A percentile compares a stretch with the other conserved stretches of the same genome.
Evolutionary conservation across 176 grass and related monocot species (phyloP).

Genomic region (Pontederia crassipes): DNA sequence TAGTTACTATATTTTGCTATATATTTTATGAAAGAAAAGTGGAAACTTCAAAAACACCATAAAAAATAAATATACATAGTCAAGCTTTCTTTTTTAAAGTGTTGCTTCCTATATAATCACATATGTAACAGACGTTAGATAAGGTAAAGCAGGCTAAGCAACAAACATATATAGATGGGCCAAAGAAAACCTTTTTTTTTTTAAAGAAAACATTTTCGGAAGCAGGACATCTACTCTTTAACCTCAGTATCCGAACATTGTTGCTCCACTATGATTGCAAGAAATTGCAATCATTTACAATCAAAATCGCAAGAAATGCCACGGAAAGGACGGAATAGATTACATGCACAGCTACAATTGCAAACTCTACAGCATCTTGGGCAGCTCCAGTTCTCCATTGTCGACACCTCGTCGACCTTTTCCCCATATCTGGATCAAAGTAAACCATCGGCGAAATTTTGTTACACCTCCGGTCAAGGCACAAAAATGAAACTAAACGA

Average conservation of each 20-base stretch:
- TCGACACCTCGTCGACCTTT: slow-evolving; percentile 40
- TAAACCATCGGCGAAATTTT: neutral
- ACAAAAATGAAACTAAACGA: neutral
- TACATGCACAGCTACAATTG: slow-evolving; percentile 97
- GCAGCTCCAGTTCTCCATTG: slow-evolving; percentile 47
- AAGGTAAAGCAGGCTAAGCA: no score
- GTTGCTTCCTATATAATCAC: no score
- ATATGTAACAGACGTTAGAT: no score
- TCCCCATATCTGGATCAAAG: slow-evolving; percentile 59
- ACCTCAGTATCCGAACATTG: slow-evolving; percentile 29
- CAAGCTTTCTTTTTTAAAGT: no score
- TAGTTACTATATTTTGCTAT: no score
- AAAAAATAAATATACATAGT: no score
- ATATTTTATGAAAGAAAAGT: no score
- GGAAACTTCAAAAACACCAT: no score
- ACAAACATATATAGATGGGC: no score
- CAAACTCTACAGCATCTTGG: slow-evolving; percentile 87
- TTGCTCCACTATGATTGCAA: slow-evolving; percentile 34
- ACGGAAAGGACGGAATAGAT: slow-evolving; percentile 10
- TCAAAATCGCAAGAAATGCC: no score
- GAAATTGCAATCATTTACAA: slow-evolving; percentile 25
- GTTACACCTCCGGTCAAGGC: slow-evolving; percentile 5
- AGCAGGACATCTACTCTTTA: slow-evolving; percentile 3
- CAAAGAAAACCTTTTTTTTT: no score
- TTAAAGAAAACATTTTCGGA: no score